Evolutionary conservation across 169 alveolate genomes (phyloP), one percentile per base, ranked within the genome.

Genomic region (Cryptosporidium felis): DNA sequence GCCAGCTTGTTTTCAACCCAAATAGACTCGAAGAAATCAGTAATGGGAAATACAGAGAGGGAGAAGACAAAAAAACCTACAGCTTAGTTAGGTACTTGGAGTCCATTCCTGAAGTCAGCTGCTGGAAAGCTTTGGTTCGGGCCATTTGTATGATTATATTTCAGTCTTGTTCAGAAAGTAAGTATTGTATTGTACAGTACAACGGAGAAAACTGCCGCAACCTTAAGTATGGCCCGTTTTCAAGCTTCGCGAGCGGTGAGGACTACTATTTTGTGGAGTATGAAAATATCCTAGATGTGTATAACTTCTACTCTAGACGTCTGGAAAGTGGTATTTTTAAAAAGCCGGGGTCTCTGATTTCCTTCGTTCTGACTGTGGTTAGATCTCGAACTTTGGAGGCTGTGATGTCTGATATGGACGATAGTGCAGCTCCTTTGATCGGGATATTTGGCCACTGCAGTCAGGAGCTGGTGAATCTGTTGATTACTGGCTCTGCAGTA

Each of bases 401-500:
- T 10, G 81, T 92, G n/a, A 61, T 60, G 18, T 82, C 67, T 34
- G 95, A 92, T 44, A 91, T 92, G 94, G 95, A 92, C 44, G 94
- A 91, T 46, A 80, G 80, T 23, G 62, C 49, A 9, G 90, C 66
- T 18, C 95, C 95, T 26, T 80, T 92, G 6, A 80, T 92, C 12
- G 94, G 94, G 21, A 60, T 88, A 16, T 91, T 82, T 82, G 95
- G 95, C 8, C 95, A 92, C 80, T 91, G 93, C 26, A 82, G 92
- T 10, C 95, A 92, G 88, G 95, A 92, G 59, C 81, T 92, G 34
- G 95, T 92, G 26, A 92, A 92, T 61, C 60, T 92, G 32, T 49
- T 91, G 30, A 74, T 92, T 34, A 91, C 91, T 42, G 95, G 95
- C 8, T 82, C 82, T 74, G 94, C 95, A 5, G 93, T 92, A n/a